These are phyloP conservation scores for Phycomyces nitens DNA, from an alignment of 192 early-diverging fungal species.

Conservation along the genomic window DNA sequence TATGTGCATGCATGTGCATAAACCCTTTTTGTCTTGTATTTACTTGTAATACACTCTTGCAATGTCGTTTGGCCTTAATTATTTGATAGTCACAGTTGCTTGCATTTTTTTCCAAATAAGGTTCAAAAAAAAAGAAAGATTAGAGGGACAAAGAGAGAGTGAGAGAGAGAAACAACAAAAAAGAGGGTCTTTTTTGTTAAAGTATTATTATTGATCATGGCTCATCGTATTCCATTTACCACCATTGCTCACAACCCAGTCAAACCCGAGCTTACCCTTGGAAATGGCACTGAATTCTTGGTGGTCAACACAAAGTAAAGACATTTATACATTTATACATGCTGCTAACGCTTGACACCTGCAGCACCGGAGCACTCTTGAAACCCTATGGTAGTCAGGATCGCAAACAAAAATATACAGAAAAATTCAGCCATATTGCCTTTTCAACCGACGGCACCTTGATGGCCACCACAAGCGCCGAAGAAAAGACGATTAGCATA, in stretches of 20 bases:
- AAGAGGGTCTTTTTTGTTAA: not conserved
- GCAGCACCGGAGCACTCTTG: conserved; percentile 30
- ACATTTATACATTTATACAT: not conserved
- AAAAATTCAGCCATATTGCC: conserved; percentile 43
- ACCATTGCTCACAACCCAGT: conserved; percentile 44
- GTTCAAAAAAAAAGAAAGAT: too few relatives aligned
- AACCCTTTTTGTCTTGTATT: too few relatives aligned
- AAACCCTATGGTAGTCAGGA: conserved; percentile 1
- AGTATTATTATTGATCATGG: conserved; percentile 11
- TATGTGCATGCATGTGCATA: too few relatives aligned
- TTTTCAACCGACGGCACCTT: conserved; percentile 56
- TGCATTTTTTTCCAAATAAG: too few relatives aligned
- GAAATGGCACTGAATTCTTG: conserved; percentile 50
- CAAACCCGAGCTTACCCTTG: conserved; percentile 43
- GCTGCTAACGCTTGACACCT: conserved; percentile 23
- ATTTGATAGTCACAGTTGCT: too few relatives aligned
- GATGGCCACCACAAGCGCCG: conserved; percentile 54
- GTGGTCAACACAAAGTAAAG: conserved; percentile 46
- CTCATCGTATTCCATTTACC: conserved; percentile 38
- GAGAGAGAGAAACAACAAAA: too few relatives aligned
- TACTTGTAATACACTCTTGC: not conserved
- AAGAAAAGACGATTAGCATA: conserved; percentile 65
- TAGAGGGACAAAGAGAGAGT: not conserved
- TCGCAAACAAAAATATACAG: conserved; percentile 32
- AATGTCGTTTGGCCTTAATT: too few relatives aligned